Evolutionary conservation across 768 basidiomycete genomes (phyloP).

Genomic region (Lactarius hatsudake): DNA sequence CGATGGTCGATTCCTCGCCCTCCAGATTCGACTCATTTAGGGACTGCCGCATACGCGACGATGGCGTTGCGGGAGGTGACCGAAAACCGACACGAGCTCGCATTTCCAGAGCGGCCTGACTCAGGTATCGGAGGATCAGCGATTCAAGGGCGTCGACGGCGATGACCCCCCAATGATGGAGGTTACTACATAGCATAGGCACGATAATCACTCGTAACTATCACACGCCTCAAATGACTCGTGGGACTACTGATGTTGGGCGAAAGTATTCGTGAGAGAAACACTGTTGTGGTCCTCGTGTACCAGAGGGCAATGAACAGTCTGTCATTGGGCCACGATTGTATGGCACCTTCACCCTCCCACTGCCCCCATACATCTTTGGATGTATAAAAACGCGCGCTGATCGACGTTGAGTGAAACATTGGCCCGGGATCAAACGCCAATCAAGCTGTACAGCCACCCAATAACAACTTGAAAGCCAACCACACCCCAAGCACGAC

Average conservation of each 20-base stretch:
- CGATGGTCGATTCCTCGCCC: slow-evolving; percentile 80
- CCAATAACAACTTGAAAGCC: not conserved
- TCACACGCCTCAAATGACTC: slow-evolving; percentile 9
- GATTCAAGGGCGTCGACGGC: slow-evolving; percentile 57
- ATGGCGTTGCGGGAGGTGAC: slow-evolving; percentile 97
- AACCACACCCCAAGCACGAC: not conserved
- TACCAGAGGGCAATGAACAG: not conserved
- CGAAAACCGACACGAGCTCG: slow-evolving; percentile 92
- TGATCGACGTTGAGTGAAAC: not conserved
- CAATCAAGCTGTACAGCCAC: slow-evolving; percentile 1
- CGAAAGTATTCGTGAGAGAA: not conserved
- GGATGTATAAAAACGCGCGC: not conserved
- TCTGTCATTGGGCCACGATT: slow-evolving; percentile 12
- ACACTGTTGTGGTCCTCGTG: not conserved
- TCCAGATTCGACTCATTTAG: slow-evolving; percentile 85
- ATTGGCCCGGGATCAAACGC: not conserved
- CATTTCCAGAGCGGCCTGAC: slow-evolving; percentile 85
- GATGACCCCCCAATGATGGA: slow-evolving; percentile 27
- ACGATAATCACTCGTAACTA: not conserved
- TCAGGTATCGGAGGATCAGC: slow-evolving; percentile 75
- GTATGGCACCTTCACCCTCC: not conserved
- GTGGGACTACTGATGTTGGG: slow-evolving; percentile 1
- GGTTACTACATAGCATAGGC: slow-evolving; percentile 1
- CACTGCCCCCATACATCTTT: not conserved
- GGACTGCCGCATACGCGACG: slow-evolving; percentile 93